These are phyloP conservation scores for Camellia oleifera DNA, from an alignment of 179 eudicot genomes.

Conservation along the genomic window DNA sequence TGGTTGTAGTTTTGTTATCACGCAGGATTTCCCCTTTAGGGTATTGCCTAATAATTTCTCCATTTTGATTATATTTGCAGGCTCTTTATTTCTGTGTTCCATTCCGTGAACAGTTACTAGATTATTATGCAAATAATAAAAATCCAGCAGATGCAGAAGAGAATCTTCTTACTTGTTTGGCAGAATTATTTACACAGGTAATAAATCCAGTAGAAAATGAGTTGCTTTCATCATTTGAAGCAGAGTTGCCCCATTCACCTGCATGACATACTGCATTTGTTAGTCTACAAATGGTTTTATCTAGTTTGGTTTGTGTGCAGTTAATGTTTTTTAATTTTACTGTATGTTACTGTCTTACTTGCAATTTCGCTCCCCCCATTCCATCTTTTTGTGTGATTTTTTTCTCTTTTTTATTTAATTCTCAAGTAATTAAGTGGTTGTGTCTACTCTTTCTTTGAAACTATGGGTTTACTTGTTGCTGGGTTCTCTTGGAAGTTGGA, in stretches of 20 bases:
- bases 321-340: no score
- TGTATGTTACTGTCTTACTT: not conserved
- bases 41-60: not conserved
- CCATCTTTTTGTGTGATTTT: not conserved
- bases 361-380: not conserved
- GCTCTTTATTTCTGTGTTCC: constrained; percentile 93
- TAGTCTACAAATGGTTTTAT: not conserved
- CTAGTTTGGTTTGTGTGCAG: not conserved
- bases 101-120: constrained; percentile 76
- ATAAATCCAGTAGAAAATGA: constrained; percentile 6
- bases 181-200: constrained; percentile 93
- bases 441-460: not conserved
- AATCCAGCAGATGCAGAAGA: constrained; percentile 71
- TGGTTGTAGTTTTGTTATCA: constrained; percentile 1
- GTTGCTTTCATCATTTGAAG: not conserved
- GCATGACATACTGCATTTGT: not conserved
- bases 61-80: constrained; percentile 36
- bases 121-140: constrained; percentile 65
- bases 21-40: not conserved
- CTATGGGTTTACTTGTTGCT: not conserved
- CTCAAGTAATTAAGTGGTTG: not conserved
- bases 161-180: constrained; percentile 85
- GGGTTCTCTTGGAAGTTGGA: not conserved
- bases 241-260: not conserved
- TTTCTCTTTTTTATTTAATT: not conserved